A percentile compares a stretch with the other conserved stretches of the same genome.
Evolutionary conservation across 768 basidiomycete species (phyloP).

Genomic region (Leccinum variicolor): DNA sequence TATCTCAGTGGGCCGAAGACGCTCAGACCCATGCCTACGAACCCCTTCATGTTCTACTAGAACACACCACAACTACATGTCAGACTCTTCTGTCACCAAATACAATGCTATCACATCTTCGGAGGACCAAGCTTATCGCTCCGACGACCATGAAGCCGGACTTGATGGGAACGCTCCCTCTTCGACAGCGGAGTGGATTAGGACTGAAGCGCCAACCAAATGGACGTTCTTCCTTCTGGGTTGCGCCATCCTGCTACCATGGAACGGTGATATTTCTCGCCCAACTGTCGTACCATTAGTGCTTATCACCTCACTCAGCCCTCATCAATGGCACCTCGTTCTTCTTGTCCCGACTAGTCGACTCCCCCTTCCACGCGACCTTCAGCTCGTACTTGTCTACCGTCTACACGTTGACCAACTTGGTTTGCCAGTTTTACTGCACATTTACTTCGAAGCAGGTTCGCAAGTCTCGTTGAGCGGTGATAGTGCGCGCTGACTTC

Average conservation of each 20-base stretch:
- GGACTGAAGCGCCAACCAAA: slow-evolving; percentile 42
- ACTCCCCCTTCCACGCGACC: slow-evolving; percentile 52
- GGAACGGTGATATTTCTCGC: slow-evolving; percentile 67
- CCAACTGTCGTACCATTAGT: not conserved
- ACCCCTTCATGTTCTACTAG: not conserved
- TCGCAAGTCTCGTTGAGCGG: slow-evolving; percentile 18
- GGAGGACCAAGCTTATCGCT: slow-evolving; percentile 7
- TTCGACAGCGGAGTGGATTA: slow-evolving; percentile 24
- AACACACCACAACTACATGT: slow-evolving; percentile 6
- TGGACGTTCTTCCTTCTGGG: slow-evolving; percentile 76
- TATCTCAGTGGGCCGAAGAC: not conserved
- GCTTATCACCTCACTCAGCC: slow-evolving; percentile 41
- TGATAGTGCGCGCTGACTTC: slow-evolving; percentile 3
- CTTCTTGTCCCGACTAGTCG: slow-evolving; percentile 66
- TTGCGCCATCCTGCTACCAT: slow-evolving; percentile 76
- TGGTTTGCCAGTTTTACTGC: slow-evolving; percentile 71
- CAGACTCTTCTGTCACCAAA: slow-evolving; percentile 1
- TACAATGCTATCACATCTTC: slow-evolving; percentile 23
- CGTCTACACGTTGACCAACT: slow-evolving; percentile 60
- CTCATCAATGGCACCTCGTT: slow-evolving; percentile 85
- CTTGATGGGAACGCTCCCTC: slow-evolving; percentile 6
- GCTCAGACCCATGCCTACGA: not conserved
- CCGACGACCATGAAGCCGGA: not conserved
- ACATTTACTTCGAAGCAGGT: slow-evolving; percentile 69
- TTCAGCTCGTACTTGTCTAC: slow-evolving; percentile 68